Percentiles rank a stretch among this genome's conserved stretches.
Conservation (phyloP, 2,329 filamentous ascomycete genomes). For the Thielaviopsis punctulata region DNA sequence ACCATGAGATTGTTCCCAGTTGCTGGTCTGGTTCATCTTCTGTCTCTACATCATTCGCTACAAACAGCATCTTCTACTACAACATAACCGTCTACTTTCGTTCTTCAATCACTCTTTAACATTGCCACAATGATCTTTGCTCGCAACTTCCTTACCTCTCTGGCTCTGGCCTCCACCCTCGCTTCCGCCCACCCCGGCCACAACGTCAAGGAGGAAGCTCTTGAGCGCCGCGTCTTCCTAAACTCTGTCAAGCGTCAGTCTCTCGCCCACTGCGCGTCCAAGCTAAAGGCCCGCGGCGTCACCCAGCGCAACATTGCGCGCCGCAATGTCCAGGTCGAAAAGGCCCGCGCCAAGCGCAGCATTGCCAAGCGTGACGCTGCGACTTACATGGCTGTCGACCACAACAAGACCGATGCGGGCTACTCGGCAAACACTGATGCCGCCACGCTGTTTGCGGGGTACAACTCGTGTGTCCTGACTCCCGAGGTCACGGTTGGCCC, state of each 20-base stretch:
- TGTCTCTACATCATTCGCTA: neutral
- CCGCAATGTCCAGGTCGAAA: conserved; percentile 23
- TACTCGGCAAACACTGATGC: conserved; percentile 19
- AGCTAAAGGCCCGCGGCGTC: conserved; percentile 30
- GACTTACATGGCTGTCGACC: conserved; percentile 18
- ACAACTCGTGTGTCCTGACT: conserved; percentile 29
- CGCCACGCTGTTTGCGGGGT: conserved; percentile 20
- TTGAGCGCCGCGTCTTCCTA: conserved; percentile 30
- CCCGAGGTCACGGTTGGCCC: conserved; percentile 35
- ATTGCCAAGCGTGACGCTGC: conserved; percentile 17
- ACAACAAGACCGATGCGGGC: conserved; percentile 19
- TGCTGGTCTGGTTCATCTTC: no score
- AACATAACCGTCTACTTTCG: neutral
- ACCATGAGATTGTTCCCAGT: neutral
- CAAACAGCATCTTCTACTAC: neutral
- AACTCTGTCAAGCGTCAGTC: conserved; percentile 23
- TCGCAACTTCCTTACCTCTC: conserved; percentile 8
- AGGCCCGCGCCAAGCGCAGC: conserved; percentile 24
- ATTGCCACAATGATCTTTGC: conserved; percentile 4
- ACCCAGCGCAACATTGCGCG: conserved; percentile 27
- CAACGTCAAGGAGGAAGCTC: conserved; percentile 29
- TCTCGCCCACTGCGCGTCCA: conserved; percentile 28
- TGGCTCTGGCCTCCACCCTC: conserved; percentile 11
- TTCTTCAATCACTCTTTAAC: neutral
- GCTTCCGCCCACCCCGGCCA: conserved; percentile 30